phyloP scores from a whole-genome alignment of 2,329 filamentous ascomycete genomes.

The Colletotrichum siamense region DNA sequence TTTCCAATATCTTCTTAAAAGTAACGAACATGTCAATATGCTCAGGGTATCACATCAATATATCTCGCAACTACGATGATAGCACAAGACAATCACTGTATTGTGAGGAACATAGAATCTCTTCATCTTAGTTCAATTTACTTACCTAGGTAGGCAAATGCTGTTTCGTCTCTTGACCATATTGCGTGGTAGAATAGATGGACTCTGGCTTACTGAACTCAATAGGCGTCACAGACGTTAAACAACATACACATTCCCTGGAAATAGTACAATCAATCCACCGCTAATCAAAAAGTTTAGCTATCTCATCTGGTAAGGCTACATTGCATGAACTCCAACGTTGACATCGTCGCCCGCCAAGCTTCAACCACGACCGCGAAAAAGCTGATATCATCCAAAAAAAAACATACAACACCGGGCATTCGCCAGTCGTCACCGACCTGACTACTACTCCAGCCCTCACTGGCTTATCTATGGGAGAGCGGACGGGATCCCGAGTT shows the following conservation, averaged over 20 bases:
- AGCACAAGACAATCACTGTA: neutral
- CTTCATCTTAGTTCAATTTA: neutral
- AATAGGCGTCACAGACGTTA: neutral
- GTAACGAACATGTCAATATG: neutral
- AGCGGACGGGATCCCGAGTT: neutral
- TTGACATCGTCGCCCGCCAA: neutral
- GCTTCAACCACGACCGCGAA: neutral
- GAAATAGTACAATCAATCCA: neutral
- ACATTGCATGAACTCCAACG: neutral
- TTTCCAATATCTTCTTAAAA: neutral
- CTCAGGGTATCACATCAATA: neutral
- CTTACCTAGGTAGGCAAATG: neutral
- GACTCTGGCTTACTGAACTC: neutral
- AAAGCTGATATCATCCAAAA: neutral
- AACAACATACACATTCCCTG: neutral
- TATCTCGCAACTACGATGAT: neutral
- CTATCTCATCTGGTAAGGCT: neutral
- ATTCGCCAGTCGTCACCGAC: neutral
- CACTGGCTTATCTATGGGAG: neutral
- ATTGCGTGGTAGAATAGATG: neutral
- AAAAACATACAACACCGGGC: neutral
- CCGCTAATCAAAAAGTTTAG: neutral
- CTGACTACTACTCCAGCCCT: neutral
- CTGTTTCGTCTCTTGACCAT: neutral
- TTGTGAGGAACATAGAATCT: neutral